Base-by-base conservation (phyloP, 1,139 yeast species). In the Pichia sp. region DNA sequence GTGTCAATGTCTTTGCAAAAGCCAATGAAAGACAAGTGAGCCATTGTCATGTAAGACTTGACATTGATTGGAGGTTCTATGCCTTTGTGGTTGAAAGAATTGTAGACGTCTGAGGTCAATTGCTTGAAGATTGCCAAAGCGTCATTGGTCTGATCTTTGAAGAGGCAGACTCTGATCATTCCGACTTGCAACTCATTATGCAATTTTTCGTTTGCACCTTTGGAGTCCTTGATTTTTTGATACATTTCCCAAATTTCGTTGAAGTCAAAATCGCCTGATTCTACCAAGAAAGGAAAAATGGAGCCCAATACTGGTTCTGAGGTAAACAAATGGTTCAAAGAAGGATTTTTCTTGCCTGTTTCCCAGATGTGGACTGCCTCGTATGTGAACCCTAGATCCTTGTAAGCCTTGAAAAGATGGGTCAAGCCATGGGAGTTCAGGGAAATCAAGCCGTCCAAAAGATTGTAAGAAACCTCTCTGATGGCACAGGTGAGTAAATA, bases 21-120 rank as follows among this genome's bases (percentile, higher is more conserved):
- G 50, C 96, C 96, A 65, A 90, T 85, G 65, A 90, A 90, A 2
- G 87, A 79, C 60, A 86, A 77, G 70, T 87, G 96, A 51, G 87
- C 83, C 69, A 85, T 87, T 49, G 79, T 75, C 66, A 81, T 69
- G 54, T 81, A 76, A 55, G 81, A 75, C 50, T 67, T 66, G 31
- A 67, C 64, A 51, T 67, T 67, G 54, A 67, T 67, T 49, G 70
- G 70, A 30, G 70, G 70, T 32, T 66, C 66, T 43, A 62, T 58
- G 34, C 62, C 62, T 41, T 64, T 59, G 5, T 61, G 51, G n/a
- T 64, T 63, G 49, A 60, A 62, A 19, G 64, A 70, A 69, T 65
- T 57, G 59, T 78, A 77, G 41, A 69, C 68, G 47, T 66, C 69
- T 8, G 64, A 63, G 10, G 70, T 64, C 50, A 81, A 66, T 53